Evolutionary conservation across 345 rosid genomes (phyloP).

Genomic region (Citrus sp.): DNA sequence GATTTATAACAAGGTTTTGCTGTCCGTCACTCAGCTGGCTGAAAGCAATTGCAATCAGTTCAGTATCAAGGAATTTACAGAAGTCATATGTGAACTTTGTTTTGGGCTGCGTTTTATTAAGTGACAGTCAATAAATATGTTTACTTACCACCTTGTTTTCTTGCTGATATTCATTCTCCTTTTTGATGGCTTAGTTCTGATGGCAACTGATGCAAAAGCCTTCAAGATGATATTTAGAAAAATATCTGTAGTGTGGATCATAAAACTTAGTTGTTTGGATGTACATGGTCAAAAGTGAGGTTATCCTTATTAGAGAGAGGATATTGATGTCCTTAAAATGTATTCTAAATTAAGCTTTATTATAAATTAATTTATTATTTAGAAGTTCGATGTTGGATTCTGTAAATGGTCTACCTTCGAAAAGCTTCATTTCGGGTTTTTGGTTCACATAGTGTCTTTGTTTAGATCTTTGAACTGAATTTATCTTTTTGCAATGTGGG

Average conservation of each 20-base stretch:
- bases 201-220: background rate
- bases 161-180: background rate
- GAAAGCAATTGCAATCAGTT: no score
- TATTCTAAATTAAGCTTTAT: background rate
- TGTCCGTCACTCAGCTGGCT: no score
- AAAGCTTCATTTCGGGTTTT: background rate
- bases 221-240: background rate
- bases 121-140: background rate
- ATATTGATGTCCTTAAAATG: background rate
- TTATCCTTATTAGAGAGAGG: background rate
- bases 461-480: background rate
- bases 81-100: no score
- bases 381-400: background rate
- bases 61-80: no score
- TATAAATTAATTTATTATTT: no score
- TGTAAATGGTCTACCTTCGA: background rate
- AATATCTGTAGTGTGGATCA: background rate
- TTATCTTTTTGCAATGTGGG: slow-evolving; percentile 8
- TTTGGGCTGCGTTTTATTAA: no score
- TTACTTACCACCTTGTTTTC: background rate
- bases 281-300: background rate
- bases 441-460: background rate
- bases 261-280: background rate
- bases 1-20: no score
- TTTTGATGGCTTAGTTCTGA: background rate